Conservation (phyloP, 2,329 filamentous ascomycete genomes). For the Sporothrix phasma region DNA sequence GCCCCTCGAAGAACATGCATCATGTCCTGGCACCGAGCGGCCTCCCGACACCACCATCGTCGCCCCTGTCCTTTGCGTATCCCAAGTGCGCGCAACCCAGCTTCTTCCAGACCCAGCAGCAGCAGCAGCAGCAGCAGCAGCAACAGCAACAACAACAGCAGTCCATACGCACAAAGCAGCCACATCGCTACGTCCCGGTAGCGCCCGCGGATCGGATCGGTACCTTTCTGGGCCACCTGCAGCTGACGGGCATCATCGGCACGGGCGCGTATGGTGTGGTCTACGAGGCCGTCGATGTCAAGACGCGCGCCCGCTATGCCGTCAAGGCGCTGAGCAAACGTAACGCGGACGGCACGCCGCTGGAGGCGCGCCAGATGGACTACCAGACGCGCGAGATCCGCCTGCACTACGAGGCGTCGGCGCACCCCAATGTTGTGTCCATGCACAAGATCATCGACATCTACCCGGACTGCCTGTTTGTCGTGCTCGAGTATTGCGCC, state of each 20-base stretch:
- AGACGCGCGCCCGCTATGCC: constrained; percentile 73
- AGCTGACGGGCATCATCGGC: constrained; percentile 76
- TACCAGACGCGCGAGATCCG: constrained; percentile 92
- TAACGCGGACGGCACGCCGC: constrained; percentile 56
- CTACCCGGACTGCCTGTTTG: constrained; percentile 83
- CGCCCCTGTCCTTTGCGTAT: constrained; percentile 42
- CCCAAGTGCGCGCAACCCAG: constrained; percentile 35
- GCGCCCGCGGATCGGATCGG: constrained; percentile 80
- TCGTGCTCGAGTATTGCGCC: constrained; percentile 92
- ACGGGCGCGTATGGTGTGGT: constrained; percentile 95
- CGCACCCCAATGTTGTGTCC: constrained; percentile 87
- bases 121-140: constrained; percentile 29
- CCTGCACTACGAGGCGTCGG: constrained; percentile 79
- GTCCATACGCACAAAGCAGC: constrained; percentile 25
- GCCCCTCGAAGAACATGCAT: constrained; percentile 41
- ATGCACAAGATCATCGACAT: constrained; percentile 92
- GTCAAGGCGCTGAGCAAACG: constrained; percentile 95
- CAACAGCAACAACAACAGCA: constrained; percentile 29
- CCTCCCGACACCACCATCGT: constrained; percentile 49
- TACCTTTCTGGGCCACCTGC: constrained; percentile 69
- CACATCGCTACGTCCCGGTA: constrained; percentile 41
- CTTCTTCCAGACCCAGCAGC: constrained; percentile 25
- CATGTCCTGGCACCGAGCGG: constrained; percentile 44
- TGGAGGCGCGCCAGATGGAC: constrained; percentile 76
- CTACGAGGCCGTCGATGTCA: constrained; percentile 78